Conservation (phyloP, 2,329 filamentous ascomycete genomes). For the Beauveria medogensis region DNA sequence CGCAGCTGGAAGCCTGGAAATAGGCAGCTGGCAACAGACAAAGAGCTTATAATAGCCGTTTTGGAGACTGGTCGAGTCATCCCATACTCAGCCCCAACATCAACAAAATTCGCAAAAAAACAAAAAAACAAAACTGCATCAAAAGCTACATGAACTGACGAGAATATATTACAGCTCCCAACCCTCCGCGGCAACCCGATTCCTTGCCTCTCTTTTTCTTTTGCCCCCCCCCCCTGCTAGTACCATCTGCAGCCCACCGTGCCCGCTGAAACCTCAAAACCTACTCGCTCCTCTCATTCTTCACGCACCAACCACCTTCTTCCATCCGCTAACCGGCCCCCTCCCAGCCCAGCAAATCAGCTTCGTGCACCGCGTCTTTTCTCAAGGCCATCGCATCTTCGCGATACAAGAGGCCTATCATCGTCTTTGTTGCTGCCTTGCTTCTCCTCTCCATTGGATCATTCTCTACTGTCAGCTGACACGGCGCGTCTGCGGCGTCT, state of each 20-base stretch:
- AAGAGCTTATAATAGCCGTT: no score
- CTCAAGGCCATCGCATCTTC: conserved; percentile 23
- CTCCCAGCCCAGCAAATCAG: conserved; percentile 11
- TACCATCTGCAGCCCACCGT: conserved; percentile 9
- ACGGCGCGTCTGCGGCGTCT: conserved; percentile 25
- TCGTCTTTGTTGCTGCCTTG: conserved; percentile 27
- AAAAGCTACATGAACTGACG: no score
- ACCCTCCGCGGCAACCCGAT: no score
- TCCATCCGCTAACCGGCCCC: conserved; percentile 12
- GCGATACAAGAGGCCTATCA: conserved; percentile 45
- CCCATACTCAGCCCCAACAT: no score
- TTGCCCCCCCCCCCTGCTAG: neutral
- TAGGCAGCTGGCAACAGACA: no score
- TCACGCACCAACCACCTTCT: conserved; percentile 12
- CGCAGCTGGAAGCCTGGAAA: no score
- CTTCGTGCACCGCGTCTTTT: conserved; percentile 12
- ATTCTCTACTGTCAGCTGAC: conserved; percentile 44
- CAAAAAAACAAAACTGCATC: no score
- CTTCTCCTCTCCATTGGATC: conserved; percentile 40
- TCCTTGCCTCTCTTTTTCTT: no score
- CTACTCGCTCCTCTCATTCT: conserved; percentile 1
- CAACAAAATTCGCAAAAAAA: no score
- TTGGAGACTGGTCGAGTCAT: no score
- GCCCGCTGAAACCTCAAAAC: conserved; percentile 10
- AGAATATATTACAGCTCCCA: no score